Conservation (phyloP, 805 yeast species). For the Cyberlindnera meyerae region DNA sequence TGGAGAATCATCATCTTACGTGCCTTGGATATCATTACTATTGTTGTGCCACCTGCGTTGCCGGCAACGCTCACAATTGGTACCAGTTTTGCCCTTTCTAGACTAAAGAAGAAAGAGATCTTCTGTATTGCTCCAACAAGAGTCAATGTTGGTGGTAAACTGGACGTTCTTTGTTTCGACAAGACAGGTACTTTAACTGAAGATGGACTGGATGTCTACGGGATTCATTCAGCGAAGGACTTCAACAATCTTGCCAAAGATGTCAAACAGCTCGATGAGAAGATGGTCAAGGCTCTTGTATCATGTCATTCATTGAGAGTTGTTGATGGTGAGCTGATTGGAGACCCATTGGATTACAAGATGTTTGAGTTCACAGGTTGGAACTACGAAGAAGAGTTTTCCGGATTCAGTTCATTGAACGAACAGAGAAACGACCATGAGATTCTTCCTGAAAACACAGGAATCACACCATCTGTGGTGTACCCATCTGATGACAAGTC, state of each 20-base stretch:
- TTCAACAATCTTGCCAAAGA: constrained; percentile 26
- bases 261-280: constrained; percentile 24
- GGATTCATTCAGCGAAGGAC: constrained; percentile 41
- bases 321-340: constrained; percentile 76
- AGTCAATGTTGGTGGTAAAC: constrained; percentile 92
- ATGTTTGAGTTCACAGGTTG: constrained; percentile 91
- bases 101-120: constrained; percentile 63
- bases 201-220: constrained; percentile 88
- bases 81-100: constrained; percentile 81
- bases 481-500: constrained; percentile 38
- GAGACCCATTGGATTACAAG: constrained; percentile 90
- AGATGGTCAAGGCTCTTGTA: constrained; percentile 35
- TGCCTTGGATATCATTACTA: constrained; percentile 90
- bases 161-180: constrained; percentile 89
- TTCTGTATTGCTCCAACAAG: constrained; percentile 93
- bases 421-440: constrained; percentile 35
- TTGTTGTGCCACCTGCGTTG: constrained; percentile 97
- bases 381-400: constrained; percentile 65
- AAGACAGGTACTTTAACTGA: constrained; percentile 97
- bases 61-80: constrained; percentile 98
- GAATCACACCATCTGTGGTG: constrained; percentile 45
- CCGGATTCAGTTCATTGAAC: constrained; percentile 32
- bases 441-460: constrained; percentile 37
- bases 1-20: constrained; percentile 69
- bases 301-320: constrained; percentile 84